Evolutionary conservation across 805 yeast species (phyloP).

Genomic region (Candida caryicola): DNA sequence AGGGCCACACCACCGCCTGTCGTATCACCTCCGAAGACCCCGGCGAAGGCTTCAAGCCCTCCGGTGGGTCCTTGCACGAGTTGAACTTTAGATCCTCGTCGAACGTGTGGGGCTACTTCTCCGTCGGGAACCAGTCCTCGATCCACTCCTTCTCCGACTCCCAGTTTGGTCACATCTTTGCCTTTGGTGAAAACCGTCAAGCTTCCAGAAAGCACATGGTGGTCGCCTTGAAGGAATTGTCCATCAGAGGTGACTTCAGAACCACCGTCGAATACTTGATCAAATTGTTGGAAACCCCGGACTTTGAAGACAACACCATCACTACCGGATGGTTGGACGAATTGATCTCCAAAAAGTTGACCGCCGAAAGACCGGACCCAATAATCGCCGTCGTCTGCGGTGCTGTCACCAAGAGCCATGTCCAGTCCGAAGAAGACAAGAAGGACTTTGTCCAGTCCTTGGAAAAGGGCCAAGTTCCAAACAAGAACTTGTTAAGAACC

Average conservation of each 20-base stretch:
- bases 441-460: slow-evolving; percentile 70
- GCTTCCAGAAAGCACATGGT: slow-evolving; percentile 99
- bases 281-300: slow-evolving; percentile 92
- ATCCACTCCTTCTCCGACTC: slow-evolving; percentile 98
- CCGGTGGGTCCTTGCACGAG: slow-evolving; percentile 95
- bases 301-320: slow-evolving; percentile 91
- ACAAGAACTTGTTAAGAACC: slow-evolving; percentile 76
- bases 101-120: slow-evolving; percentile 99
- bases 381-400: slow-evolving; percentile 92
- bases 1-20: slow-evolving; percentile 98
- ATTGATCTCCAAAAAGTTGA: slow-evolving; percentile 85
- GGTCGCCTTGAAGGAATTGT: slow-evolving; percentile 92
- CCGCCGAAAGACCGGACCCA: slow-evolving; percentile 96
- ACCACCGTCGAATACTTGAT: slow-evolving; percentile 97
- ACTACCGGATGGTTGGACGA: slow-evolving; percentile 99
- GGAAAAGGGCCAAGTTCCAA: slow-evolving; percentile 94
- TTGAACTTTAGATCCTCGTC: slow-evolving; percentile 95
- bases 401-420: slow-evolving; percentile 93
- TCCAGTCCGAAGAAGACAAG: slow-evolving; percentile 68
- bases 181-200: slow-evolving; percentile 97
- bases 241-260: slow-evolving; percentile 97
- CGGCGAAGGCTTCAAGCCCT: slow-evolving; percentile 98
- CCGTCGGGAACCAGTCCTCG: slow-evolving; percentile 93
- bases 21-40: slow-evolving; percentile 99
- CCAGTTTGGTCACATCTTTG: slow-evolving; percentile 98